Evolutionary conservation across 1,139 yeast species (phyloP), one percentile per base, ranked within the genome.

Genomic region (Yamadazyma taylorii): DNA sequence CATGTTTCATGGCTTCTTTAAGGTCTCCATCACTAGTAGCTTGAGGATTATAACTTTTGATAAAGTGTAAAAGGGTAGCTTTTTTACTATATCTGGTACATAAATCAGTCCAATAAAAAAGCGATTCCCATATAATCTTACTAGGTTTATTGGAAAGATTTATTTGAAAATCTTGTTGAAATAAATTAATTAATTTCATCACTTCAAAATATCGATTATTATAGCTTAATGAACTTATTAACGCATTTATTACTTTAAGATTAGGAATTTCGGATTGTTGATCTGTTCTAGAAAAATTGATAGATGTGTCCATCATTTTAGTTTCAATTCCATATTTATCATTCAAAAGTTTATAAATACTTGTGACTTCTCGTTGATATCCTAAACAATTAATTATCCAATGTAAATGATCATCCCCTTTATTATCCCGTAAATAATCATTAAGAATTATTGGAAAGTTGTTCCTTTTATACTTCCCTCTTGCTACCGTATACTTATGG

Each of bases 71-170:
- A 24, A 69, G 52, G 9, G 68, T 62, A 24, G 51, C 50, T 13
- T 53, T 49, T 32, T 58, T 58, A 24, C 58, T 55, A 41, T 39
- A 67, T 28, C 53, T 45, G 14, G 69, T 63, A 10, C 56, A 44
- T 23, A 55, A 43, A 39, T 69, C 65, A 36, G 66, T 59, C 73
- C 73, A 66, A 34, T 54, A 54, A 47, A 69, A 61, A 1, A 67
- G 43, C 31, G 52, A 56, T 39, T 60, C 67, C 74, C 75, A 70
- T 40, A 70, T 61, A 4, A 49, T 40, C 36, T 53, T 56, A 3
- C 43, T 36, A 2, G 39, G 39, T 3, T 14, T 1, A 4, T 45
- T 40, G 9, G 52, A 36, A 21, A 60, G 44, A 32, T 60, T 56
- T 11, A 68, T 39, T 4, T 52, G 46, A 40, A 64, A 69, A 21